These are phyloP conservation scores for Hypoxylon intermedium DNA, from an alignment of 495 filamentous ascomycete genomes.

Conservation along the genomic window DNA sequence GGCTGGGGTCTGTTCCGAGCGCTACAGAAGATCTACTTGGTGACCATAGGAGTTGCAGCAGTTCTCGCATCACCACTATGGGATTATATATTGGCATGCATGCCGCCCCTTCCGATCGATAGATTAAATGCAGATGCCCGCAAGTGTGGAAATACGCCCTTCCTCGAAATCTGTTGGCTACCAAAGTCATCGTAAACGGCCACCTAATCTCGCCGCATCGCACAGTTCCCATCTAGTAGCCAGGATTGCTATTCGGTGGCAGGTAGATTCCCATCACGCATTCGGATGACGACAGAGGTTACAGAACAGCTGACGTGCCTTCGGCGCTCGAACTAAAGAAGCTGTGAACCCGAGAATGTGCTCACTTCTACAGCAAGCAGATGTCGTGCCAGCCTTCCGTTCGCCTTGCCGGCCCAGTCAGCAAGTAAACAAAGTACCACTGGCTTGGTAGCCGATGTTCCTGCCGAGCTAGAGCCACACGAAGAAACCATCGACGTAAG, in stretches of 20 bases:
- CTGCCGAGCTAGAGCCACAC: constrained; percentile 4
- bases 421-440: constrained; percentile 28
- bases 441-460: constrained; percentile 20
- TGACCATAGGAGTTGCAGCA: constrained; percentile 23
- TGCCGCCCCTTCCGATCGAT: constrained; percentile 40
- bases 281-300: constrained; percentile 38
- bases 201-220: constrained; percentile 41
- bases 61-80: constrained; percentile 7
- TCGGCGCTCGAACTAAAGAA: constrained; percentile 21
- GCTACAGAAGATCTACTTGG: constrained; percentile 25
- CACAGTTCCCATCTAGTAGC: constrained; percentile 29
- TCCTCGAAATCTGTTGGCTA: constrained; percentile 37
- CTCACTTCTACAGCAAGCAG: constrained; percentile 28
- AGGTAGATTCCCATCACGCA: constrained; percentile 19
- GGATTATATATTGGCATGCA: constrained; percentile 30
- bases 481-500: constrained; percentile 15
- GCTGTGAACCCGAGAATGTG: constrained; percentile 38
- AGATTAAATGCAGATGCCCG: constrained; percentile 41
- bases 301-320: constrained; percentile 40
- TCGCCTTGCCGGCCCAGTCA: constrained; percentile 28
- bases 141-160: constrained; percentile 21
- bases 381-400: constrained; percentile 28
- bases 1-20: constrained; percentile 34
- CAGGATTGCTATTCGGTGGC: constrained; percentile 12
- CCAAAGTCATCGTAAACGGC: constrained; percentile 31